A percentile compares a stretch with the other conserved stretches of the same genome.
Evolutionary conservation across 305 asterid genomes (phyloP).

Genomic region (Solanum chacoense): DNA sequence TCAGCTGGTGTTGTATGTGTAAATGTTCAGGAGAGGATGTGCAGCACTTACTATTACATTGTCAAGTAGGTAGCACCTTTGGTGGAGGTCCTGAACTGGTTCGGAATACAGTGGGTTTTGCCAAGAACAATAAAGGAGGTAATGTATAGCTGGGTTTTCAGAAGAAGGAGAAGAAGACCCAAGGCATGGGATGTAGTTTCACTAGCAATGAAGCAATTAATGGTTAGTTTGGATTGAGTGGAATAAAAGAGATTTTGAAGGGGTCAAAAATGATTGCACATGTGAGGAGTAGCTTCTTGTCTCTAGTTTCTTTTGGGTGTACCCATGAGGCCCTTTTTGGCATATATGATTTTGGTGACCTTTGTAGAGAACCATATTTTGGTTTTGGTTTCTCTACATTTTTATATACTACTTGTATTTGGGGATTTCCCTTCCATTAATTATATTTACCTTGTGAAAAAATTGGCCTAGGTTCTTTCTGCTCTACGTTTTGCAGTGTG

Average conservation of each 20-base stretch:
- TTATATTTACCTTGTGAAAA: not conserved
- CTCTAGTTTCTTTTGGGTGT: not conserved
- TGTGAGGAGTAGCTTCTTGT: not conserved
- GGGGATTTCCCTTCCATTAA: not conserved
- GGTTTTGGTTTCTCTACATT: not conserved
- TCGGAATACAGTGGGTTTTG: not conserved
- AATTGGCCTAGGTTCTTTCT: not conserved
- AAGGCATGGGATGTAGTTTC: not conserved
- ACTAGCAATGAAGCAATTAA: not conserved
- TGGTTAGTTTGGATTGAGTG: not conserved
- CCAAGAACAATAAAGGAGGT: not conserved
- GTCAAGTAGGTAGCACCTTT: not conserved
- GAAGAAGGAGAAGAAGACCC: not conserved
- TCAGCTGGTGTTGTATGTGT: not conserved
- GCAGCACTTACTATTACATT: not conserved
- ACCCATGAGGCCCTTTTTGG: not conserved
- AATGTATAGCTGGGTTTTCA: not conserved
- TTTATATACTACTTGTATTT: not conserved
- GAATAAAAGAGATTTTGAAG: not conserved
- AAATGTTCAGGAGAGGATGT: not conserved
- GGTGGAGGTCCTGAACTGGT: not conserved
- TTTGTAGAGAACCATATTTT: not conserved
- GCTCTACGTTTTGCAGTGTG: not conserved
- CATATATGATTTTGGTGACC: not conserved
- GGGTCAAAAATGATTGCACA: not conserved